Conservation (phyloP, 495 filamentous ascomycete species). For the Tuber indicum region DNA sequence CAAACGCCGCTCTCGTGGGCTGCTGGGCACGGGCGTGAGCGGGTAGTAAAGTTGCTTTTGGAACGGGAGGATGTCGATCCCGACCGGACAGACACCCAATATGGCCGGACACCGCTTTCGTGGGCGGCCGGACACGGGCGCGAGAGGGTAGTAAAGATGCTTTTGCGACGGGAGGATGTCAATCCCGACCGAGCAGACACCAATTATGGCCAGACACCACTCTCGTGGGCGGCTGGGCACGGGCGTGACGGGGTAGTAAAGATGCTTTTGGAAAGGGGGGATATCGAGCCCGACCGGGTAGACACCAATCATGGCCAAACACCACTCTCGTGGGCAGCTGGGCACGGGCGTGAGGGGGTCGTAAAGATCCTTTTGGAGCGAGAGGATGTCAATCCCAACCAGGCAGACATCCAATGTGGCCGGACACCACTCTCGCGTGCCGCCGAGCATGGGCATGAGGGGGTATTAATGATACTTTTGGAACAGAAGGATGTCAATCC, state of each 20-base stretch:
- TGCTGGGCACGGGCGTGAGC: too few relatives aligned
- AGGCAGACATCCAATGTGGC: conserved; percentile 9
- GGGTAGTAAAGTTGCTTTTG: too few relatives aligned
- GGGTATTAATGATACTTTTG: conserved; percentile 33
- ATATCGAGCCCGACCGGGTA: neutral
- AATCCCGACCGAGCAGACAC: conserved; percentile 1
- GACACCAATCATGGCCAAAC: conserved; percentile 37
- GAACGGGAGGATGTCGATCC: too few relatives aligned
- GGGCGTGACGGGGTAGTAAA: too few relatives aligned
- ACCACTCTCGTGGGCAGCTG: conserved; percentile 45
- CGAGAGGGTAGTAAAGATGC: conserved; percentile 29
- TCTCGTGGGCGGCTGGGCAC: too few relatives aligned
- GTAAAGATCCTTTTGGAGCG: conserved; percentile 19
- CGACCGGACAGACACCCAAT: too few relatives aligned
- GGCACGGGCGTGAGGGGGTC: conserved; percentile 43
- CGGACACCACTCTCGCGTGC: conserved; percentile 42
- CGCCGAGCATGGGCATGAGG: conserved; percentile 43
- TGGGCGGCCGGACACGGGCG: conserved; percentile 13
- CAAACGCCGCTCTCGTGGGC: too few relatives aligned
- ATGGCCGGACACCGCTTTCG: too few relatives aligned
- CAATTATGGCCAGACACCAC: too few relatives aligned
- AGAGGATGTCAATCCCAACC: conserved; percentile 14
- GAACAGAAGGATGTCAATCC: neutral
- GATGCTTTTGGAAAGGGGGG: too few relatives aligned
- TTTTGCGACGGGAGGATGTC: conserved; percentile 30